Evolutionary conservation across 176 grass and related monocot genomes (phyloP).

Genomic region (Dactylis glomerata): DNA sequence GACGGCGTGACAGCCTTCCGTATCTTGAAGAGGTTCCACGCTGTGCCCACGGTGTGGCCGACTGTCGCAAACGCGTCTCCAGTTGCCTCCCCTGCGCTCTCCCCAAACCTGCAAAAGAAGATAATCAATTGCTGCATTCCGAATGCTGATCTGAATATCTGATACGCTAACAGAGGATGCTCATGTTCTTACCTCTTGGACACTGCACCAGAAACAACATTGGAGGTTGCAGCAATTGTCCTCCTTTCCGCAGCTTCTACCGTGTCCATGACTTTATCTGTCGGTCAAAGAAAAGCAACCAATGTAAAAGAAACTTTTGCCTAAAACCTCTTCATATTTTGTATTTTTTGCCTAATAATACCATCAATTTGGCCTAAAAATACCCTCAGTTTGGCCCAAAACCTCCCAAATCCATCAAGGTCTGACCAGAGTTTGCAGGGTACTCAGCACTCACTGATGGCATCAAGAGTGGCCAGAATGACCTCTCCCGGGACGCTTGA

Average conservation of each 20-base stretch:
- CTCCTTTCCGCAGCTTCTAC: slow-evolving; percentile 78
- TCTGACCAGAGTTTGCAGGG: background rate
- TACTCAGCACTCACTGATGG: slow-evolving; percentile 73
- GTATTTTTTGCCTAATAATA: too few relatives aligned
- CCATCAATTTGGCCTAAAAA: too few relatives aligned
- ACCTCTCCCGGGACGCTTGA: slow-evolving; percentile 69
- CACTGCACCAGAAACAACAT: slow-evolving; percentile 65
- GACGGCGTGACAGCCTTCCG: slow-evolving; percentile 76
- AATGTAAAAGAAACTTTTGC: background rate
- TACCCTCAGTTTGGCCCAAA: too few relatives aligned
- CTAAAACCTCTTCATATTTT: too few relatives aligned
- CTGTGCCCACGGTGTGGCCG: slow-evolving; percentile 80
- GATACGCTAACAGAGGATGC: background rate
- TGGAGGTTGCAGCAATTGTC: slow-evolving; percentile 66
- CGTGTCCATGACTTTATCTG: slow-evolving; percentile 89
- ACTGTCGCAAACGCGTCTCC: slow-evolving; percentile 76
- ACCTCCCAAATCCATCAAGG: too few relatives aligned
- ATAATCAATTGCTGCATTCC: background rate
- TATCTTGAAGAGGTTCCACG: slow-evolving; percentile 95
- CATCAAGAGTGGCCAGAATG: slow-evolving; percentile 76
- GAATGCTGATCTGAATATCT: background rate
- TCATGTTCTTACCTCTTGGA: slow-evolving; percentile 46
- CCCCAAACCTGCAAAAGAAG: slow-evolving; percentile 56
- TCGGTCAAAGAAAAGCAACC: background rate
- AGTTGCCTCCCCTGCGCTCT: slow-evolving; percentile 72